These are phyloP conservation scores for Fraxinus floribunda DNA, from an alignment of 305 asterid genomes.

Conservation along the genomic window DNA sequence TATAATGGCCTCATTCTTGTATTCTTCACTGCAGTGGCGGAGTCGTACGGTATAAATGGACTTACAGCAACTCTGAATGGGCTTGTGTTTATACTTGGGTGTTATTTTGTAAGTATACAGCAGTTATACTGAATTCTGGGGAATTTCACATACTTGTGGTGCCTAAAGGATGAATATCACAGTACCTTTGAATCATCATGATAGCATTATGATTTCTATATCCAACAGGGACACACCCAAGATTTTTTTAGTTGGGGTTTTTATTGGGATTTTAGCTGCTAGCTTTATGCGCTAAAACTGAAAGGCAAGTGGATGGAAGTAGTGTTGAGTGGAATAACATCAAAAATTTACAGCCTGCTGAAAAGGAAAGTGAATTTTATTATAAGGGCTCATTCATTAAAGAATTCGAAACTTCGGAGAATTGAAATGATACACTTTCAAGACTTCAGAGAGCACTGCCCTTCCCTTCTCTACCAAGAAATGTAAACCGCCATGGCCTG, in stretches of 20 bases:
- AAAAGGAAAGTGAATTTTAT: not conserved
- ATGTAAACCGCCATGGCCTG: not conserved
- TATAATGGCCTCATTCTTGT: not conserved
- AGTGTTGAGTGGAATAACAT: not conserved
- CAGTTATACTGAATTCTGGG: not conserved
- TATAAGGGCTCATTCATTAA: not conserved
- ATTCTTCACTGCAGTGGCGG: slow-evolving; percentile 52
- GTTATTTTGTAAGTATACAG: slow-evolving; percentile 64
- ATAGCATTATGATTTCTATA: not conserved
- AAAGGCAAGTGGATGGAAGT: not conserved
- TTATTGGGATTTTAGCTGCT: not conserved
- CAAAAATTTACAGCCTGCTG: not conserved
- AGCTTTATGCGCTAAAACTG: not conserved
- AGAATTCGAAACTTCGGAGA: not conserved
- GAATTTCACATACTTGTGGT: not conserved
- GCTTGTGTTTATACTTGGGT: slow-evolving; percentile 43
- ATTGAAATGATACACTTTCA: not conserved
- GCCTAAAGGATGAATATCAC: not conserved
- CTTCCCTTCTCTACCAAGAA: not conserved
- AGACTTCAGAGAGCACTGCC: not conserved
- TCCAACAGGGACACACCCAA: not conserved
- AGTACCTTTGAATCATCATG: not conserved
- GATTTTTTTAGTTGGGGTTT: not conserved
- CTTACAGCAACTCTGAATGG: slow-evolving; percentile 45
- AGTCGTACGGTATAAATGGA: slow-evolving; percentile 51